Base-by-base conservation (phyloP, 768 basidiomycete genomes). In the Guyanaporus albipodus region DNA sequence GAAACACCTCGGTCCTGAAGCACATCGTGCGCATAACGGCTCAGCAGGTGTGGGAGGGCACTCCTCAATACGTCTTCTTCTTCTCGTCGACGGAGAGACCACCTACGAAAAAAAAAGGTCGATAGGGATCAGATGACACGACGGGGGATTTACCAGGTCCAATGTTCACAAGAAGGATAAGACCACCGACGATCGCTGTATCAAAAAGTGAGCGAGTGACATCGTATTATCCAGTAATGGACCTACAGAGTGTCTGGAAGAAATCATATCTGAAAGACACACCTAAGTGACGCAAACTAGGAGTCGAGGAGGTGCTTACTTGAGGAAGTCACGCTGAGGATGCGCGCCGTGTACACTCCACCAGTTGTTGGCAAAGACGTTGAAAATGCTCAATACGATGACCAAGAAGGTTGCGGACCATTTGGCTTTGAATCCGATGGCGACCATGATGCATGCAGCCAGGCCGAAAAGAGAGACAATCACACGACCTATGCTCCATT, bases 361-460 rank as follows among this genome's bases (percentile, higher is more conserved):
- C 88, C 90, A 99, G 71, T 97, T 96, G 77, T 99, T 99, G 68
- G 88, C 90, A 59, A 95, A 90, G 27, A 95, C 92, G 65, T 99
- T 99, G 84, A 98, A 97, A 58, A 91, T 67, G 62, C 88, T 91
- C 60, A 99, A 70, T 4, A 93, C 77, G 53, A 96, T 69, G 49
- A 97, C 94, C 50, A 99, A 80, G 82, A 98, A 98, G 11, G 84
- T 81, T 3, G 95, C 95, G 12, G 91, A 92, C 91, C 93, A 96
- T 72, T 97, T 98, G 59, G 96, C 95, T 72, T 98, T 98, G 83
- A 97, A 98, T 36, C 96, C 96, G 51, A 98, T 78, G 9, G 94
- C 96, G 38, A 99, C 94, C 90, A 95, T 97, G 61, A 80, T 70
- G 62, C 96, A 98, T 4, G 94, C 93, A 12, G 78, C 87, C 35